Base-by-base conservation (phyloP, 2,329 filamentous ascomycete genomes). In the Fusarium humuli region DNA sequence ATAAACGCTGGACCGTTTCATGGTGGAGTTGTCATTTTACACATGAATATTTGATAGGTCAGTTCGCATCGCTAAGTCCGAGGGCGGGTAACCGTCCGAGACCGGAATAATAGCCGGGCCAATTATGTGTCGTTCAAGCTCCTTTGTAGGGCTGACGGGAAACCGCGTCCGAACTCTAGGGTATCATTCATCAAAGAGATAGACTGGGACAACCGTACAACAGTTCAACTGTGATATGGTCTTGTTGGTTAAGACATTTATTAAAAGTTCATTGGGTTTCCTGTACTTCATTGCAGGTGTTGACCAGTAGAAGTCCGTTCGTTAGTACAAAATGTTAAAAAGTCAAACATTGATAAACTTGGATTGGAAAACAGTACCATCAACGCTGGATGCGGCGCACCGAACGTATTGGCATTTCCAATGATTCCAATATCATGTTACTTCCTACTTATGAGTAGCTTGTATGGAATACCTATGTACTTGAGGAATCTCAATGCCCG, bases 201-300 rank as follows among this genome's bases (percentile, higher is more conserved):
- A 7, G 34, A n/a, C 18, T 23, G 18, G 18, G 10, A 37, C 5
- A 7, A 2, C 11, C 10, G 1, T 7, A 37, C 18, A 11, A n/a
- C 18, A 3, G 6, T 37, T 37, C 18, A 7, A 6, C 10, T 6
- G 18, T 37, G 18, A 37, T 12, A 12, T 12, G 7, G 18, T 37
- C 10, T 12, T 37, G 8, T 37, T 1, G 1, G 5, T n/a, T 4
- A 6, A 37, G 9, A 3, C 2, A 18, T 34, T 5, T 18, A 34
- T 18, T 10, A 2, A 18, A 6, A 5, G 8, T 3, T 5, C 1
- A 3, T 34, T 9, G 14, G 9, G 10, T 11, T 12, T 29, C 4
- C 6, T 11, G 5, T 5, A 29, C 10, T 12, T 29, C 0, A 10
- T 27, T 27, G 27, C 10, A 27, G 3, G 4, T 27, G 4, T 4